Base-by-base conservation (phyloP, 1,284 basidiomycete species). In the Boletus sp. region DNA sequence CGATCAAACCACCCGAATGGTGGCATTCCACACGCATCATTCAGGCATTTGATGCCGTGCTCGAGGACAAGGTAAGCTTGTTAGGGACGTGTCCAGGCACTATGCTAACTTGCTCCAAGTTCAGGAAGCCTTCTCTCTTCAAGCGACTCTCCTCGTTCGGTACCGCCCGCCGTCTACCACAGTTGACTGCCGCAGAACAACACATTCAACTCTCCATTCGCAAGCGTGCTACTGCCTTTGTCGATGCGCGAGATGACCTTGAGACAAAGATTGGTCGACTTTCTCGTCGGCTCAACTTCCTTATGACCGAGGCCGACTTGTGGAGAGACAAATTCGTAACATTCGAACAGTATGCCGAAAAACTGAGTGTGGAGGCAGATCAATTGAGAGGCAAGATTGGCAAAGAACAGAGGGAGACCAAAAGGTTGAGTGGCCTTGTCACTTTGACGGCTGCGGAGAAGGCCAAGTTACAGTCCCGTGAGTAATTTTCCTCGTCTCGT, bases 281-380 rank as follows among this genome's bases (percentile, higher is more conserved):
- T 32, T 87, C 84, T 37, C 78, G 88, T 51, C 76, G 90, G 34
- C 77, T 93, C 55, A 92, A 93, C 70, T 93, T 93, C 74, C 73
- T 93, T 57, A 91, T 93, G 88, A 91, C 88, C 5, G 90, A 93
- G 68, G 84, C 82, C 13, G 90, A 93, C 62, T 72, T 93, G 36
- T 93, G 90, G 90, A 75, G 90, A 53, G 88, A 91, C 70, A 93
- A 93, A 66, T 93, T 93, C 58, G 88, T 92, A 35, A 88, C 88
- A 22, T 93, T 93, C 57, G 90, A 93, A 67, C 84, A 88, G 68
- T 91, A 93, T 59, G 91, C 91, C n/a, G 91, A 93, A 71, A 90
- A 90, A 64, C 73, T 93, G 38, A 91, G 88, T 58, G 78, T 76
- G 20, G 90, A 93, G 68, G 91, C 91, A 25, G 81, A 78, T 40